phyloP scores from a whole-genome alignment of 352 stramenopile genomes.

The Phytopythium boreale region DNA sequence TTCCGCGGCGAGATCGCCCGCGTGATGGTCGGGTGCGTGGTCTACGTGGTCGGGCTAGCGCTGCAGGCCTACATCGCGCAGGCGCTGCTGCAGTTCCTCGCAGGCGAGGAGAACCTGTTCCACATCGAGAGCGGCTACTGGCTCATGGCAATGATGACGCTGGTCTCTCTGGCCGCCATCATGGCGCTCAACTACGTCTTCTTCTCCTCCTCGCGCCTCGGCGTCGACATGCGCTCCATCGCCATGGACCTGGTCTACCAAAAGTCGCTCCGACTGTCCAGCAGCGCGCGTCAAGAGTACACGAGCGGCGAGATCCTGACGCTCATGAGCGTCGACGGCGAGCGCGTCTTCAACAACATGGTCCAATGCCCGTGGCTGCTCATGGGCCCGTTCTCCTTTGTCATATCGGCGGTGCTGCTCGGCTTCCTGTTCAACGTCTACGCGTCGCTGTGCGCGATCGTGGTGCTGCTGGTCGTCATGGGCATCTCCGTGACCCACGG shows the following conservation, averaged over 20 bases:
- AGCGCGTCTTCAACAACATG: slow-evolving; percentile 32
- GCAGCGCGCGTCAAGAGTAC: slow-evolving; percentile 28
- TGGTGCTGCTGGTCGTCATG: slow-evolving; percentile 19
- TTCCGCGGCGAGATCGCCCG: slow-evolving; percentile 15
- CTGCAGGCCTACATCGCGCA: slow-evolving; percentile 26
- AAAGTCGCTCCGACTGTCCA: slow-evolving; percentile 64
- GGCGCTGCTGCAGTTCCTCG: slow-evolving; percentile 26
- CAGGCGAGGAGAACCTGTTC: slow-evolving; percentile 27
- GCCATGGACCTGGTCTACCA: slow-evolving; percentile 40
- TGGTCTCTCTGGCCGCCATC: slow-evolving; percentile 20
- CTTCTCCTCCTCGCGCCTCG: slow-evolving; percentile 29
- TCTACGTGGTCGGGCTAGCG: slow-evolving; percentile 26
- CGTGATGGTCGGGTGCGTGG: slow-evolving; percentile 12
- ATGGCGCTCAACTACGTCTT: slow-evolving; percentile 33
- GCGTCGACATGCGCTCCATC: slow-evolving; percentile 36
- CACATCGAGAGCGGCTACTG: slow-evolving; percentile 23
- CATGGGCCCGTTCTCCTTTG: slow-evolving; percentile 22
- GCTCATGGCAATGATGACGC: slow-evolving; percentile 22
- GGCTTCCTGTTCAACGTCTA: slow-evolving; percentile 25
- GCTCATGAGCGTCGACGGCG: slow-evolving; percentile 36
- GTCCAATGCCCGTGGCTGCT: slow-evolving; percentile 25
- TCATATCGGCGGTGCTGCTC: slow-evolving; percentile 23
- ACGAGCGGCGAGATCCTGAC: slow-evolving; percentile 38
- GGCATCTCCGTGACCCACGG: slow-evolving; percentile 13
- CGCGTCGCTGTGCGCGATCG: slow-evolving; percentile 9